phyloP scores from a whole-genome alignment of 164 flowering plant genomes.

The Kingdonia uniflora region DNA sequence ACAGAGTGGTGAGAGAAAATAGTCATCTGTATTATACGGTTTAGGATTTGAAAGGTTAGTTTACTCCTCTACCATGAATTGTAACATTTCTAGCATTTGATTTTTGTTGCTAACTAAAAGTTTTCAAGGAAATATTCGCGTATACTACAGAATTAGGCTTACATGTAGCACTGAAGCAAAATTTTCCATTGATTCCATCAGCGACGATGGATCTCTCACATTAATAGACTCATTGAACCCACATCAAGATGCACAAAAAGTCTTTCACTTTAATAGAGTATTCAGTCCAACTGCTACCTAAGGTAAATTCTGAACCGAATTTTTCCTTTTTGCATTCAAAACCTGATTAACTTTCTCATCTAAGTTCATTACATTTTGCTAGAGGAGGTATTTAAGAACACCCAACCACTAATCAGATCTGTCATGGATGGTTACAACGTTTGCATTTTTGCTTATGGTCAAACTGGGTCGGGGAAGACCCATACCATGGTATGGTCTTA shows the following conservation, averaged over 20 bases:
- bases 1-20: slow-evolving; percentile 68
- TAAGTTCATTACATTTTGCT: slow-evolving; percentile 9
- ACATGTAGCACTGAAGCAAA: slow-evolving; percentile 23
- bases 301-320: slow-evolving; percentile 28
- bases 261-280: slow-evolving; percentile 64
- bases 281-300: slow-evolving; percentile 68
- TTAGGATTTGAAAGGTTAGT: slow-evolving; percentile 85
- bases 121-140: slow-evolving; percentile 74
- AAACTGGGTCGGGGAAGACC: too few species aligned
- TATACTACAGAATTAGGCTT: slow-evolving; percentile 86
- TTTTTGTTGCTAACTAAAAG: too few species aligned
- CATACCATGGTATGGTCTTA: too few species aligned
- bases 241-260: slow-evolving; percentile 43
- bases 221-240: slow-evolving; percentile 54
- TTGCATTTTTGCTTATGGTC: slow-evolving; percentile 92
- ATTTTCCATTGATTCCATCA: slow-evolving; percentile 45
- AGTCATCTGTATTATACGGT: slow-evolving; percentile 62
- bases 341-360: slow-evolving; percentile 5
- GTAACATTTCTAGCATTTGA: too few species aligned
- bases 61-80: background rate
- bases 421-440: slow-evolving; percentile 96
- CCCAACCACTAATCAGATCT: slow-evolving; percentile 73
- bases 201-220: slow-evolving; percentile 72
- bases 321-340: too few species aligned
- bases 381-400: slow-evolving; percentile 70